Conservation (phyloP, 371 early-diverging fungal species). For the Capillidium heterosporum region DNA sequence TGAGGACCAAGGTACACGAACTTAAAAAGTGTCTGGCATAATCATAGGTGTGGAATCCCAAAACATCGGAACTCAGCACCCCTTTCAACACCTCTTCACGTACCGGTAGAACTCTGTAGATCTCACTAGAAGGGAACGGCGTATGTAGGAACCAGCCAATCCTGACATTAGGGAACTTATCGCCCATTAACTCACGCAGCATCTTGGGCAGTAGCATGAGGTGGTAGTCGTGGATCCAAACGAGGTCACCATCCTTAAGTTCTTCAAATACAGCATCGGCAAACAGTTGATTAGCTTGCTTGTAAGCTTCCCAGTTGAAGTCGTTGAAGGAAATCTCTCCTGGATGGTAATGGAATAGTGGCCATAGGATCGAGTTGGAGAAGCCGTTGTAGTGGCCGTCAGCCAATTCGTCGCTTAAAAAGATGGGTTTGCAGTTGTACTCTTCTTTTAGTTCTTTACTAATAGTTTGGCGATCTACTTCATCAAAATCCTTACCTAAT, state of each 20-base stretch:
- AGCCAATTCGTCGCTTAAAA: constrained; percentile 88
- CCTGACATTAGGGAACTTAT: constrained; percentile 44
- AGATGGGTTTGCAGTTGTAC: constrained; percentile 90
- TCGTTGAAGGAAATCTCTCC: constrained; percentile 91
- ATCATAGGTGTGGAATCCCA: constrained; percentile 98
- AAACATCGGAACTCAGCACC: constrained; percentile 73
- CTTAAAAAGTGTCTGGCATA: constrained; percentile 96
- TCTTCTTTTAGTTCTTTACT: constrained; percentile 49
- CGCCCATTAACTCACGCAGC: constrained; percentile 34
- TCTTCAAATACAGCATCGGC: constrained; percentile 67
- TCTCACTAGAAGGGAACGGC: constrained; percentile 92
- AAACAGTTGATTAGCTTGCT: constrained; percentile 78
- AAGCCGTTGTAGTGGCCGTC: constrained; percentile 98
- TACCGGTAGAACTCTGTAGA: constrained; percentile 71
- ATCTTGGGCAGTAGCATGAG: constrained; percentile 90
- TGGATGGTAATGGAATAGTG: constrained; percentile 95
- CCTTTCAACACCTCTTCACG: constrained; percentile 82
- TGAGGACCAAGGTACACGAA: constrained; percentile 88
- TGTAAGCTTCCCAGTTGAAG: constrained; percentile 90
- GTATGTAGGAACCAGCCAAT: constrained; percentile 99
- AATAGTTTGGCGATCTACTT: constrained; percentile 61
- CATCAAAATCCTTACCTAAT: constrained; percentile 60
- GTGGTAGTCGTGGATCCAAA: constrained; percentile 99
- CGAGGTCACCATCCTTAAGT: constrained; percentile 80
- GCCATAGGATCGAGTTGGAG: constrained; percentile 97